Base-by-base conservation (phyloP, 345 rosid genomes). In the Kernera saxatilis region DNA sequence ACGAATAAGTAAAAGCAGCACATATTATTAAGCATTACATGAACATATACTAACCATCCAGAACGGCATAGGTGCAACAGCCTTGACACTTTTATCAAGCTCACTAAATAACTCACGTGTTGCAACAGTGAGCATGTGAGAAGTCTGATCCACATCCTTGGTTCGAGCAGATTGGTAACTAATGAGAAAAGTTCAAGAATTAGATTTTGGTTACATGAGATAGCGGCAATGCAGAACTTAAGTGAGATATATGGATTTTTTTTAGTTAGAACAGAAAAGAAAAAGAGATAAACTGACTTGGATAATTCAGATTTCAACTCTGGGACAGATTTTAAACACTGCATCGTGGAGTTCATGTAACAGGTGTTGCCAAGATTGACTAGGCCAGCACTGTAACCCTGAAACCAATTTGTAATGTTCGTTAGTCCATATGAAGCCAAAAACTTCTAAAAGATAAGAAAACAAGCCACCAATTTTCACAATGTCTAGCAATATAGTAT, bases 321-420 rank as follows among this genome's bases (percentile, higher is more conserved):
- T 22, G 99, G 99, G 79, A 94, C 98, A 21, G 98, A 92, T 81
- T 94, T 97, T 78, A 94, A 77, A 80, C 99, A 94, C 70, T 94
- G 98, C 45, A 92, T 50, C 0, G 98, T 92, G 48, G 99, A 91
- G 83, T 95, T 95, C 99, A 95, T 92, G 81, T 92, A 95, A 82
- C 99, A 95, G 10, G 99, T 95, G 83, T 95, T 85, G 68, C 98
- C 99, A 54, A 95, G 84, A 77, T 95, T 95, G 74, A 84, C 76
- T 41, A 95, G 79, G 57, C 96, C 98, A 74, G 99, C 96, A 80
- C 96, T 88, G 56, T 92, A 88, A 81, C 98, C 99, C 99, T 94
- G 85, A 55, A 55, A 69, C 52, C 30, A 69, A 46, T 45, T 27
- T 11, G 32, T 9, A 52, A 26, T 23, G 18, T 25, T n/a, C 11